Evolutionary conservation across 2,329 filamentous ascomycete species (phyloP).

Genomic region (Cladophialophora exuberans): DNA sequence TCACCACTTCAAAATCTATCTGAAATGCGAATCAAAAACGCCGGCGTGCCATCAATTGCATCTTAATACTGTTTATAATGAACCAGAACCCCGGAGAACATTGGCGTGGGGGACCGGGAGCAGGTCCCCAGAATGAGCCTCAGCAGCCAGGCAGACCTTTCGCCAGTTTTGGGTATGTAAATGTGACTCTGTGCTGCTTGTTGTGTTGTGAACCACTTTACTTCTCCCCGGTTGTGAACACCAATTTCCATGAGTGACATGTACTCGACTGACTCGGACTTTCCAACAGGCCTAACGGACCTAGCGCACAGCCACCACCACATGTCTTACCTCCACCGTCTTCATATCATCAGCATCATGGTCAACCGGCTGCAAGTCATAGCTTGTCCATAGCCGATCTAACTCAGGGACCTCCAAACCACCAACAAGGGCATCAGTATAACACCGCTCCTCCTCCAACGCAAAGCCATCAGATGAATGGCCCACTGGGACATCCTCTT

Average conservation of each 20-base stretch:
- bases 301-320: conserved; percentile 42
- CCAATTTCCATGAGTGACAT: too few species aligned
- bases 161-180: conserved; percentile 48
- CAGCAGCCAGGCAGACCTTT: conserved; percentile 40
- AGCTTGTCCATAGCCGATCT: conserved; percentile 52
- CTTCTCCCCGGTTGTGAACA: not conserved
- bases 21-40: conserved; percentile 17
- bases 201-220: not conserved
- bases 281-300: conserved; percentile 35
- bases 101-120: conserved; percentile 48
- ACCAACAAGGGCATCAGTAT: conserved; percentile 46
- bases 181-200: not conserved
- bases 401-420: conserved; percentile 47
- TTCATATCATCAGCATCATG: conserved; percentile 37
- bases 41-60: not conserved
- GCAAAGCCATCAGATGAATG: conserved; percentile 27
- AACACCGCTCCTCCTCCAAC: conserved; percentile 42
- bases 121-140: conserved; percentile 37
- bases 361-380: conserved; percentile 45
- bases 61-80: conserved; percentile 18
- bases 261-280: too few species aligned
- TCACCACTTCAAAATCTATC: not conserved
- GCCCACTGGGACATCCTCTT: conserved; percentile 22
- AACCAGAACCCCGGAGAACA: conserved; percentile 31
- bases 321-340: conserved; percentile 35